Base-by-base conservation (phyloP, 805 yeast genomes). In the Komagataella ulmi region DNA sequence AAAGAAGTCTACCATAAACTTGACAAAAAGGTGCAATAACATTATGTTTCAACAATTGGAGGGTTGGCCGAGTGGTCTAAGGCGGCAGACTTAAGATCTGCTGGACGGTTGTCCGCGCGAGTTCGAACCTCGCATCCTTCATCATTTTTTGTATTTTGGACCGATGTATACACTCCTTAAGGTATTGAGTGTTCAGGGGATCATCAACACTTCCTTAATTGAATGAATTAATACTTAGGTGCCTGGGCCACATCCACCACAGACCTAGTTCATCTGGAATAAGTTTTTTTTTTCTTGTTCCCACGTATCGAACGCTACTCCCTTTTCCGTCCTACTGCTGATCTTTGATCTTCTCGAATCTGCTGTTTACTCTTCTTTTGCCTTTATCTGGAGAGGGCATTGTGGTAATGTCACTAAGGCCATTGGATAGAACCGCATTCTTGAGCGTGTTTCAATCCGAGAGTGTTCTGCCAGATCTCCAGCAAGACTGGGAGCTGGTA, bases 401-500 rank as follows among this genome's bases (percentile, higher is more conserved):
- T 30, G 40, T 30, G 23, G 23, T 45, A 45, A 45, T 18, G 23
- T 45, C 14, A 30, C 14, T 14, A 30, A 30, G 40, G 5, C 40
- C 40, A 30, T 14, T 30, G 40, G 40, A 45, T 45, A 45, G 46
- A 21, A 18, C 6, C 48, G 21, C 24, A 17, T 46, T 46, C 24
- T n/a, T 18, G 18, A 17, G 48, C n/a, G 24, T 18, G 47, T 10
- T 47, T 47, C 14, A 8, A 14, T 8, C 17, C 45, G 23, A 21
- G 17, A 21, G 8, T 18, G 17, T 17, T 40, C 30, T 44, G 19
- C n/a, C 12, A 3, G 10, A 61, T 47, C 61, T 62, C 5, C 54
- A 60, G 17, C 58, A 65, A 1, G 58, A 61, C 47, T 49, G 48
- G 8, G 55, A 56, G 0, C 47, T 55, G 30, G 49, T 61, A 3